Evolutionary conservation across 75 land plant genomes (phyloP), one percentile per base, ranked within the genome.

Genomic region (Isoetes taiwanensis): DNA sequence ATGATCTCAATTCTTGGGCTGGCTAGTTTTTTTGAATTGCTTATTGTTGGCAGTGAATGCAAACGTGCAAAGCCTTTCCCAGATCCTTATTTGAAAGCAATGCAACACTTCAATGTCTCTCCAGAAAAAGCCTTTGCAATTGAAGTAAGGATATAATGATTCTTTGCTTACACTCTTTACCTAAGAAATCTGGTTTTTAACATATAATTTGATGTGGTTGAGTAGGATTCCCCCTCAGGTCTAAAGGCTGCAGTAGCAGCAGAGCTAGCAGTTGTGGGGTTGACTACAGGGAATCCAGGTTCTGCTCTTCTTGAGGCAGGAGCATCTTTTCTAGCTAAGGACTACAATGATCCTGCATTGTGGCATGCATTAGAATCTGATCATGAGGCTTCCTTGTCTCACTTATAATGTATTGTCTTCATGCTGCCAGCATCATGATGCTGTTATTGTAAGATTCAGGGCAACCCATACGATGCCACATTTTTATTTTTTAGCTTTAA

Each of bases 1-100:
- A 86, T 91, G 94, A 66, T 86, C 50, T 81, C 88, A 0, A 27
- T 60, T 19, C 72, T 91, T 6, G 89, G 85, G 14, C 83, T 91
- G 0, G 32, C 65, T 2, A 78, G 75, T 28, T 91, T 91, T 60
- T 87, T 91, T 60, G 66, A 80, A 40, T 21, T 35, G 21, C 37
- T 87, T 26, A 57, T 91, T 23, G 30, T 91, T 46, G 97, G 89
- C 0, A 55, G 62, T 34, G 95, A 86, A 53, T 86, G 97, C 52
- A 79, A 78, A n/a, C 72, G 71, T 16, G 85, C 88, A n/a, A 91
- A 91, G 59, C 97, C 97, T 28, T 75, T 71, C 62, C 97, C 97
- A 34, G 97, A 91, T 48, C 94, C 97, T 19, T 91, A 91, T 61
- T 58, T 88, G 67, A 81, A 83, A 72, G 97, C 76, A 3, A 74